These are phyloP conservation scores for Myxozyma geophila DNA, from an alignment of 805 yeast genomes.

Conservation along the genomic window DNA sequence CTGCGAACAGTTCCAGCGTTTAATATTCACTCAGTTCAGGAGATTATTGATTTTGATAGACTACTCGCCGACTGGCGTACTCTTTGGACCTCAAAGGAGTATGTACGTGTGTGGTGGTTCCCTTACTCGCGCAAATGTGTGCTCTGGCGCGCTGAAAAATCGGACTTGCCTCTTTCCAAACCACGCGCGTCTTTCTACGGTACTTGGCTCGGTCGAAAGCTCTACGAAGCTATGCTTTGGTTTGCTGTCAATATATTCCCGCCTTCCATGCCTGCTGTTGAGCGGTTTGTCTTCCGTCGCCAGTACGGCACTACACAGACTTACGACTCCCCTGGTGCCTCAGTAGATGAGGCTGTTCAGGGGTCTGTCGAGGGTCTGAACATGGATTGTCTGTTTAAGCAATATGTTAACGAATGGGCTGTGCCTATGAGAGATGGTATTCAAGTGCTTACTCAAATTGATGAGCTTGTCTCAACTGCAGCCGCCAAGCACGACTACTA, in stretches of 20 bases:
- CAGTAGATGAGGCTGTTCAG: conserved; percentile 70
- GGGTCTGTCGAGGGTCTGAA: conserved; percentile 84
- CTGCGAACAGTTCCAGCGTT: conserved; percentile 82
- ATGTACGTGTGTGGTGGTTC: conserved; percentile 95
- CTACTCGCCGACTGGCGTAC: conserved; percentile 63
- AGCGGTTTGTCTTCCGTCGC: conserved; percentile 78
- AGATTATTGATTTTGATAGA: conserved; percentile 76
- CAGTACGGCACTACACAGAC: conserved; percentile 82
- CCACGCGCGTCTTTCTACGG: conserved; percentile 87
- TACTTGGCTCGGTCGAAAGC: conserved; percentile 71
- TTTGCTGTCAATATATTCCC: conserved; percentile 75
- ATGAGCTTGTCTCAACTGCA: conserved; percentile 64
- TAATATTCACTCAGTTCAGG: conserved; percentile 78
- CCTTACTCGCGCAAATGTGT: conserved; percentile 88
- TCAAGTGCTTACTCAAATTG: conserved; percentile 51
- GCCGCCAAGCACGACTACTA: conserved; percentile 64
- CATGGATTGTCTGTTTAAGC: conserved; percentile 94
- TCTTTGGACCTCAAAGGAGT: conserved; percentile 89
- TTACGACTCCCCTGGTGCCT: conserved; percentile 47
- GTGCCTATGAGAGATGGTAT: conserved; percentile 63
- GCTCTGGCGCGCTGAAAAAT: conserved; percentile 86
- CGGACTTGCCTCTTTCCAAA: conserved; percentile 62
- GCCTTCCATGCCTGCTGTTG: conserved; percentile 79
- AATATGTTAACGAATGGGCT: conserved; percentile 97
- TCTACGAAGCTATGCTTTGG: conserved; percentile 81